Evolutionary conservation across 306 rosid species (phyloP).

Genomic region (Casuarina equisetifolia): DNA sequence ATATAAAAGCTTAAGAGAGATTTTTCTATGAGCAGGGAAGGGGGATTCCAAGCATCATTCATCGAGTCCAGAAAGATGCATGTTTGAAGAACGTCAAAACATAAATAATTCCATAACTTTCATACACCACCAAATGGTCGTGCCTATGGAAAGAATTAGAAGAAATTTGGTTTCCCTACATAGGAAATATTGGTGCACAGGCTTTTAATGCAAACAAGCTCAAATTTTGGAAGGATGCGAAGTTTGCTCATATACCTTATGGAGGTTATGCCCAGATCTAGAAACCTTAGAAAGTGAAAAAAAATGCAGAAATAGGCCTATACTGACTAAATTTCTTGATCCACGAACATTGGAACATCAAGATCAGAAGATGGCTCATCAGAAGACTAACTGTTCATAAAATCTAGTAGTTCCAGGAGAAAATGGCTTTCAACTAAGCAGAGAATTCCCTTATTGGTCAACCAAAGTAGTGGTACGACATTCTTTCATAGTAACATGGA

Average conservation of each 20-base stretch:
- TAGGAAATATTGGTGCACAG: neutral
- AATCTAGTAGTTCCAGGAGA: neutral
- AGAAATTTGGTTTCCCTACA: neutral
- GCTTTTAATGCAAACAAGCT: neutral
- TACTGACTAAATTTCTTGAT: neutral
- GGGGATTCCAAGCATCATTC: neutral
- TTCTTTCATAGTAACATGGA: neutral
- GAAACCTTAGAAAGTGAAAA: neutral
- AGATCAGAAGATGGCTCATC: neutral
- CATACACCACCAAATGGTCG: neutral
- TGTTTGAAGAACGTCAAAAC: neutral
- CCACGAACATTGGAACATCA: neutral
- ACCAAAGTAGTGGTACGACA: neutral
- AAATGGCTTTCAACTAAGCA: neutral
- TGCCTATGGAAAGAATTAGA: neutral
- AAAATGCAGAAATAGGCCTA: neutral
- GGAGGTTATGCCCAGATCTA: neutral
- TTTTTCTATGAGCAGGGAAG: neutral
- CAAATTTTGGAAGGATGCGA: neutral
- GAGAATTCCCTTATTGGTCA: neutral
- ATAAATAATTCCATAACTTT: neutral
- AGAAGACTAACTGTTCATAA: neutral
- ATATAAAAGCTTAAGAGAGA: neutral
- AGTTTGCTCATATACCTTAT: neutral
- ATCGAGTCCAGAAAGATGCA: neutral